Conservation (phyloP, 139 green algal genomes). For the Chlorella sp. region DNA sequence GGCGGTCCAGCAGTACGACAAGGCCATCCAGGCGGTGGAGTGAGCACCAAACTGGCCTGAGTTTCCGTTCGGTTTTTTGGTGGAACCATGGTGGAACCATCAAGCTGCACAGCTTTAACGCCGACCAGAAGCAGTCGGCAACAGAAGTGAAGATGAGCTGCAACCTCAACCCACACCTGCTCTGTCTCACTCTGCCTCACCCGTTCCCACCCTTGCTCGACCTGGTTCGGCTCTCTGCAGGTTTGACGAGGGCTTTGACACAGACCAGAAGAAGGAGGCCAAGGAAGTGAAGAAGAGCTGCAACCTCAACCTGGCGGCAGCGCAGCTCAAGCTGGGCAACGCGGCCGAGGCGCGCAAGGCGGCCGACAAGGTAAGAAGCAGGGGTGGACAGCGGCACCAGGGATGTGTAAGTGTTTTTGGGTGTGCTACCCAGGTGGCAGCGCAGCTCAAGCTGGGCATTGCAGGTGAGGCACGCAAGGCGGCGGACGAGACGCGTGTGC, state of each 20-base stretch:
- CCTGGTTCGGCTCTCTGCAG: not conserved
- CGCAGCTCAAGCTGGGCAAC: conserved; percentile 76
- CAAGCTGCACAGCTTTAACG: too few relatives aligned
- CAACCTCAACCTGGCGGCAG: conserved; percentile 89
- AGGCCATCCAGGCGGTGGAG: conserved; percentile 60
- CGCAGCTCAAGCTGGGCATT: too few relatives aligned
- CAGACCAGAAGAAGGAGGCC: conserved; percentile 55
- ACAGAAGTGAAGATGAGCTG: not conserved
- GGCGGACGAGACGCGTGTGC: too few relatives aligned
- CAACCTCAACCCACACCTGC: not conserved
- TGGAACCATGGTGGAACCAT: too few relatives aligned
- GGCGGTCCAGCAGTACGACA: conserved; percentile 76
- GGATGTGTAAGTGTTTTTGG: too few relatives aligned
- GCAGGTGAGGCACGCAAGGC: too few relatives aligned
- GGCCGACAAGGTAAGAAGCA: conserved; percentile 30
- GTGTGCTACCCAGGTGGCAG: too few relatives aligned
- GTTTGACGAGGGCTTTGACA: conserved; percentile 63
- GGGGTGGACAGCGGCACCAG: too few relatives aligned
- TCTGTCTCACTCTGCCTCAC: not conserved
- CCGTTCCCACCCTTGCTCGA: not conserved
- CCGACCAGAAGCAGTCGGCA: too few relatives aligned
- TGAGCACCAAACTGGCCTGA: conserved; percentile 41
- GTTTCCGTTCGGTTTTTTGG: too few relatives aligned
- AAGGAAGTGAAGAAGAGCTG: conserved; percentile 77
- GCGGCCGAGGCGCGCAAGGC: conserved; percentile 38